Percentiles rank a stretch among this genome's conserved stretches.
phyloP scores from a whole-genome alignment of 805 yeast genomes.

The Ogataea thermomethanolica region DNA sequence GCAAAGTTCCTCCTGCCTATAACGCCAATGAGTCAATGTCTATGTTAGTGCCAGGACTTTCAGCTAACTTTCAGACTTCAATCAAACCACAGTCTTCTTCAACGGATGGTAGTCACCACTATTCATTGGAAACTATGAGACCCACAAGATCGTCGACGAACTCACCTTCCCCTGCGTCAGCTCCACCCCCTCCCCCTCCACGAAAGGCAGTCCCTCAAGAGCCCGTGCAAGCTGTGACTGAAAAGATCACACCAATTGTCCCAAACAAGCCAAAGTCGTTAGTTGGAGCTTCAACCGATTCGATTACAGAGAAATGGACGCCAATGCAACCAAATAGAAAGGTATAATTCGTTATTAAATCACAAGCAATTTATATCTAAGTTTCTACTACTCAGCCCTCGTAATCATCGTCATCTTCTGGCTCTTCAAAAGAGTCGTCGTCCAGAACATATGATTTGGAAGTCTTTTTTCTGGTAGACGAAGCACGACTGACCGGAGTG shows the following conservation, averaged over 20 bases:
- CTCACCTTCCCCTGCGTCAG: conserved; percentile 28
- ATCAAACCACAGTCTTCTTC: conserved; percentile 4
- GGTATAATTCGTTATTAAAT: conserved; percentile 9
- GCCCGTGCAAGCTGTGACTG: conserved; percentile 1
- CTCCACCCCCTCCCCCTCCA: conserved; percentile 33
- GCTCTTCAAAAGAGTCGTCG: conserved; percentile 11
- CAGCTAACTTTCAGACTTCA: conserved; percentile 16
- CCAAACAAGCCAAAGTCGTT: conserved; percentile 31
- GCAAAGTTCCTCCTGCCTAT: conserved; percentile 26
- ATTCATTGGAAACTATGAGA: conserved; percentile 27
- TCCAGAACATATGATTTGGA: conserved; percentile 22
- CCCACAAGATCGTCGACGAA: conserved; percentile 31
- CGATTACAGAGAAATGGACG: conserved; percentile 23
- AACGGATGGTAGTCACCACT: conserved; percentile 1
- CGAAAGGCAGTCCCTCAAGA: conserved; percentile 12
- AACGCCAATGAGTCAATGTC: conserved; percentile 19
- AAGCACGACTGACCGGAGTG: conserved; percentile 13
- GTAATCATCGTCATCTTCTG: conserved; percentile 19
- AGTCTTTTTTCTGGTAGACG: conserved; percentile 14
- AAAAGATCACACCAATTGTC: conserved; percentile 31
- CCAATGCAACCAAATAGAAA: conserved; percentile 33
- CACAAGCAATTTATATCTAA: conserved; percentile 1
- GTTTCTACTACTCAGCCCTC: conserved; percentile 12
- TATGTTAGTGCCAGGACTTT: conserved; percentile 25
- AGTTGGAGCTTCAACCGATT: conserved; percentile 14